phyloP scores from a whole-genome alignment of 2,329 filamentous ascomycete species.

The Fusarium tupiense region DNA sequence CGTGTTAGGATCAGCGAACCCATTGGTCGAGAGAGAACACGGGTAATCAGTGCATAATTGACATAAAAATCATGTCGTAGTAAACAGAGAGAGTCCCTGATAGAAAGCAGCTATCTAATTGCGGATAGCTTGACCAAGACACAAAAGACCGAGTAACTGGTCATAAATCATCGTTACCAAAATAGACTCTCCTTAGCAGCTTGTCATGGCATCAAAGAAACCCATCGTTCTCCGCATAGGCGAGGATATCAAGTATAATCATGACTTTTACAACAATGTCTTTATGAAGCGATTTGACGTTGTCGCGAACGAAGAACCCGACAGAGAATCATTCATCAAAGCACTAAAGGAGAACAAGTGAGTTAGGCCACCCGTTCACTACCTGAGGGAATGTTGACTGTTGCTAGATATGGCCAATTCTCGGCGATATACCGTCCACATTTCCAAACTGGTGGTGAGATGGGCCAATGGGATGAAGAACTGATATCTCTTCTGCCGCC shows the following conservation, averaged over 20 bases:
- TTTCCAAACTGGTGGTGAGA: conserved; percentile 70
- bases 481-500: conserved; percentile 63
- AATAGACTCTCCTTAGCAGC: accelerated
- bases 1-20: background rate
- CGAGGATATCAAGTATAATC: conserved; percentile 59
- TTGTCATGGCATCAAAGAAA: conserved; percentile 20
- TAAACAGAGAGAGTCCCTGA: background rate
- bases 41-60: too few relatives aligned
- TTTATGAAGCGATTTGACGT: conserved; percentile 54
- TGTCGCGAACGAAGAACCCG: conserved; percentile 49
- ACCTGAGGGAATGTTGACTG: background rate
- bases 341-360: conserved; percentile 51
- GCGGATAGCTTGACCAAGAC: background rate
- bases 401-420: conserved; percentile 36
- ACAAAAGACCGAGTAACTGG: too few relatives aligned
- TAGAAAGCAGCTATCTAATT: background rate
- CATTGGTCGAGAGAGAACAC: background rate
- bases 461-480: conserved; percentile 69
- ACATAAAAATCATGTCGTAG: background rate
- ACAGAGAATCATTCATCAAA: conserved; percentile 52
- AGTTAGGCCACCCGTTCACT: background rate
- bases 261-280: conserved; percentile 51
- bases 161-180: background rate
- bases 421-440: conserved; percentile 64
- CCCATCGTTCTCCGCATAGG: conserved; percentile 47